phyloP scores from a whole-genome alignment of 1,284 basidiomycete species.

The Malassezia slooffiae region DNA sequence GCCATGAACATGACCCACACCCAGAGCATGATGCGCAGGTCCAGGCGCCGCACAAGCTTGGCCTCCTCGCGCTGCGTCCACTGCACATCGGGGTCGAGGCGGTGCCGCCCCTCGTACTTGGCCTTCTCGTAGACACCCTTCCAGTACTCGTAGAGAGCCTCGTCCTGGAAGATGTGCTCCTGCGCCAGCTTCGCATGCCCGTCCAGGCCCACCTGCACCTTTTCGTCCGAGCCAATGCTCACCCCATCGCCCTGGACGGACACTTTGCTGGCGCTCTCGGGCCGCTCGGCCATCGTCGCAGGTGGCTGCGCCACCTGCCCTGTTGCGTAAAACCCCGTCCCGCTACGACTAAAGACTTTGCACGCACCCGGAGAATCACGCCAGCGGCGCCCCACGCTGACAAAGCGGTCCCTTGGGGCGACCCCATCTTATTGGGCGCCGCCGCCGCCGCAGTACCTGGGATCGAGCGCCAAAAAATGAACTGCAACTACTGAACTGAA shows the following conservation, averaged over 20 bases:
- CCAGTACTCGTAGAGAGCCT: constrained; percentile 18
- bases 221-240: too few species aligned
- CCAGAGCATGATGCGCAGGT: background rate
- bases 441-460: constrained; percentile 23
- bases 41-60: constrained; percentile 4
- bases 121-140: constrained; percentile 16
- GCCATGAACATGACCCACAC: constrained; percentile 17
- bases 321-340: too few species aligned
- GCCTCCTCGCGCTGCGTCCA: constrained; percentile 14
- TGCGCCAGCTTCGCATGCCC: too few species aligned
- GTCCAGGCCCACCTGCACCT: too few species aligned
- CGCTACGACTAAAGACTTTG: background rate
- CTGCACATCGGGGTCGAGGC: constrained; percentile 6
- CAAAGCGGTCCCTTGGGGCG: constrained; percentile 10
- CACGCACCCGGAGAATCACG: constrained; percentile 7
- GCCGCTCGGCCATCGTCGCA: too few species aligned
- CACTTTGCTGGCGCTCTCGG: too few species aligned
- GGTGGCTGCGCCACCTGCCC: too few species aligned
- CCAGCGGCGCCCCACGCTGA: constrained; percentile 18
- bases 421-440: constrained; percentile 14
- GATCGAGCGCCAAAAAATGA: constrained; percentile 17
- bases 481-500: background rate
- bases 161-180: constrained; percentile 20
- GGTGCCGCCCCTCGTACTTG: constrained; percentile 8
- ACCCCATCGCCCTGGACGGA: too few species aligned